Base-by-base conservation (phyloP, 2,329 filamentous ascomycete species). In the Graphium sp. region DNA sequence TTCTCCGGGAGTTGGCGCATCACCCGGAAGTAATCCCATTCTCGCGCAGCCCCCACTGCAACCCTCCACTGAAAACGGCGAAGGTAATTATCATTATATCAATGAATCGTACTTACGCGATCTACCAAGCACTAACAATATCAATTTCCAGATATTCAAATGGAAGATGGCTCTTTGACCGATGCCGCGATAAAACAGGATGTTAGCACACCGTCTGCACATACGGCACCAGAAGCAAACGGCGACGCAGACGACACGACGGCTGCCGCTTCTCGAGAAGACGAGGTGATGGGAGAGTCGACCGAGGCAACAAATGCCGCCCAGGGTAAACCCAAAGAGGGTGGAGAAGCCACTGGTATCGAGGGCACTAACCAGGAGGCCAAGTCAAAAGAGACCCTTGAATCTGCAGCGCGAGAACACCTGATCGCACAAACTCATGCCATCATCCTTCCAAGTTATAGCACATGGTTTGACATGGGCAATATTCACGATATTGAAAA, bases 401-500 rank as follows among this genome's bases (percentile, higher is more conserved):
- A 94, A 56, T 75, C 79, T 24, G 77, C 83, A 4, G 91, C 89
- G 29, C 81, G 87, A 38, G 80, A 87, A 41, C 85, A 95, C 45
- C 72, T 98, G 31, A 80, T 93, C 35, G 74, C 82, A 10, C 89
- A 98, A 56, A 91, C 84, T 23, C 87, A 94, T 47, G 77, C 85
- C 36, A 95, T 95, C 46, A 85, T 98, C 37, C 71, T 98, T 14
- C 89, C 89, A 14, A 95, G 87, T 50, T 98, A 98, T 55, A 91
- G 84, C 47, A 89, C 81, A 10, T 98, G 89, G 89, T 98, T 98
- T 50, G 89, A 98, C 53, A 94, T 98, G 87, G 81, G 85, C 49
- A 66, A 70, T 28, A 78, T 98, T 45, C 81, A 94, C 52, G 71
- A 73, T 35, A 79, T 94, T 42, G 89, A 98, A 59, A 80, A 78